These are phyloP conservation scores for Bryum argenteum DNA, from an alignment of 225 moss, liverwort and hornwort genomes.

Conservation along the genomic window DNA sequence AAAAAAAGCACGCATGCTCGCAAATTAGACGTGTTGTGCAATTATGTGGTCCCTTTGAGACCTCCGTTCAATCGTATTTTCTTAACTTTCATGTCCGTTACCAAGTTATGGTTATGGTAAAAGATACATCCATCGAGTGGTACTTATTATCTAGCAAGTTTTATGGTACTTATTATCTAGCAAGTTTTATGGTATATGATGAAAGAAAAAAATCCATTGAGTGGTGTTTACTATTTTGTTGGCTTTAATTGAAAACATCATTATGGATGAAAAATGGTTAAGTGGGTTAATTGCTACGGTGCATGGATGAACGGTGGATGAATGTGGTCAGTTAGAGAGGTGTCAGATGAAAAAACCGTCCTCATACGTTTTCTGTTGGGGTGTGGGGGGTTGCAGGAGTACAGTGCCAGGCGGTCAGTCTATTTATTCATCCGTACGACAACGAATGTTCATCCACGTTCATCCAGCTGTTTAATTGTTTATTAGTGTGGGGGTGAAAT, in stretches of 20 bases:
- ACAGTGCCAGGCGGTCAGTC: slow-evolving; percentile 34
- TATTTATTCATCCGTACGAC: slow-evolving; percentile 8
- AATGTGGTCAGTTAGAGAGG: background rate
- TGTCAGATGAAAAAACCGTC: slow-evolving; percentile 10
- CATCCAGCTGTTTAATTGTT: slow-evolving; percentile 20
- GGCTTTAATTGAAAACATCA: no score
- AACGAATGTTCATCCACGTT: slow-evolving; percentile 16
- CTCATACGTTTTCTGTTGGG: slow-evolving; percentile 31
- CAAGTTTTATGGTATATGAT: no score
- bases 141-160: no score
- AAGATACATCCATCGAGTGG: no score
- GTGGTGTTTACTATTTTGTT: no score
- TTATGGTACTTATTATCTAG: no score
- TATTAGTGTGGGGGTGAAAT: background rate
- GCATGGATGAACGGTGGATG: slow-evolving; percentile 14
- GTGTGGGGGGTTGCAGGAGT: slow-evolving; percentile 32
- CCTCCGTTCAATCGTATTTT: background rate
- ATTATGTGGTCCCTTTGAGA: slow-evolving; percentile 8
- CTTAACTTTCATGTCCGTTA: background rate
- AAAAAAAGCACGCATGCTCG: background rate
- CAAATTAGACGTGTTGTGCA: background rate
- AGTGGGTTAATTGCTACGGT: background rate
- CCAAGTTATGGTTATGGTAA: no score
- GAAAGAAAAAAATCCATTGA: no score
- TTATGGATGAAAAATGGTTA: no score